phyloP scores from a whole-genome alignment of 768 basidiomycete species.

The Pholiota microspora region DNA sequence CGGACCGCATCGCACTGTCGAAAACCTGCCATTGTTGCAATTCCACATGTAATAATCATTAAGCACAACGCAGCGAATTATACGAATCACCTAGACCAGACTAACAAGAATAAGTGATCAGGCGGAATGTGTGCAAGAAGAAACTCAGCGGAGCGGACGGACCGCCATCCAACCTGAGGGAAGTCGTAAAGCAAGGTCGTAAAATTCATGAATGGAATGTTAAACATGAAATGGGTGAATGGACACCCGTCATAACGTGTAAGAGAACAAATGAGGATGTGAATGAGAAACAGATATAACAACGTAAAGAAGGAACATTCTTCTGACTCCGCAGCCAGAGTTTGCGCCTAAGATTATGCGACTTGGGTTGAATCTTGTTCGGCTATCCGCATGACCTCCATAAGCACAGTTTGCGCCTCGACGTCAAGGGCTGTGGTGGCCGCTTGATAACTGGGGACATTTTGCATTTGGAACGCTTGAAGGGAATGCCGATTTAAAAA shows the following conservation, averaged over 20 bases:
- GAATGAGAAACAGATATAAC: background rate
- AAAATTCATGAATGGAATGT: constrained; percentile 9
- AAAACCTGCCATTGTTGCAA: background rate
- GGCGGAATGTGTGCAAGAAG: background rate
- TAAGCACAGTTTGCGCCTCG: constrained; percentile 77
- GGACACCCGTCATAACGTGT: constrained; percentile 1
- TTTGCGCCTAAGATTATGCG: constrained; percentile 20
- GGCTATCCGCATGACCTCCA: constrained; percentile 82
- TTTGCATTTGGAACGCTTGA: constrained; percentile 75
- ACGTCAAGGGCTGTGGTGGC: constrained; percentile 69
- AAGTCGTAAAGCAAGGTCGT: constrained; percentile 9
- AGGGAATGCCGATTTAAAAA: constrained; percentile 7
- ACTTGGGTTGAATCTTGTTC: constrained; percentile 34
- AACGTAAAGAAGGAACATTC: constrained; percentile 1
- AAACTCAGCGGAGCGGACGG: constrained; percentile 5
- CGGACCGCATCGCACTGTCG: background rate
- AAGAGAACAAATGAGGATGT: background rate
- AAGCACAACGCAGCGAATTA: background rate
- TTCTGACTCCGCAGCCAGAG: constrained; percentile 5
- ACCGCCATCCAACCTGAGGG: background rate
- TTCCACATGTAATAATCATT: background rate
- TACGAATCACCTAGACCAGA: background rate
- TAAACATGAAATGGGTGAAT: background rate
- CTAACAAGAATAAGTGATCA: background rate
- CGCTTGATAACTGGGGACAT: constrained; percentile 62